Evolutionary conservation across 2,329 filamentous ascomycete genomes (phyloP).

Genomic region (Decorospora gaudefroyi): DNA sequence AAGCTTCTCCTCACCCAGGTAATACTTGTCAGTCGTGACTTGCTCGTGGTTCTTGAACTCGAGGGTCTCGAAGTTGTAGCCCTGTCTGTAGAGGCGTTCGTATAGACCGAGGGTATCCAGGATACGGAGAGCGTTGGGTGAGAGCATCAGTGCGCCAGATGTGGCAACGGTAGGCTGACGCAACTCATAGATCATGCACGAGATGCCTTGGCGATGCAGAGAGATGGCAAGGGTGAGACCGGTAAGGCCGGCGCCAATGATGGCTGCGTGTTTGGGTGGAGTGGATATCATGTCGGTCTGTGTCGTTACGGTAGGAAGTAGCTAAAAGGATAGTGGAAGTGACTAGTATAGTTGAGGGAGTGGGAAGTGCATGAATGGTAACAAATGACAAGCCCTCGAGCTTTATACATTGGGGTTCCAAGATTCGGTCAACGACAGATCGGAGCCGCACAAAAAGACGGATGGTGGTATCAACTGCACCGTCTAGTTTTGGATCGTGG

Average conservation of each 20-base stretch:
- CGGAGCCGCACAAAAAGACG: too few relatives aligned
- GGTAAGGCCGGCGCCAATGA: conserved; percentile 56
- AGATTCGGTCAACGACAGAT: too few relatives aligned
- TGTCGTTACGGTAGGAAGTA: neutral
- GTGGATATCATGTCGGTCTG: conserved; percentile 10
- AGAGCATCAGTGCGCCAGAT: conserved; percentile 62
- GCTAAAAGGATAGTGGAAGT: too few relatives aligned
- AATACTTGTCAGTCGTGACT: conserved; percentile 46
- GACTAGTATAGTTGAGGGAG: neutral
- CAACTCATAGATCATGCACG: conserved; percentile 43
- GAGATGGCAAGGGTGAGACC: conserved; percentile 62
- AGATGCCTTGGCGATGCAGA: conserved; percentile 58
- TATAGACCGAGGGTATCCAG: conserved; percentile 58
- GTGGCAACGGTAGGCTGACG: conserved; percentile 18
- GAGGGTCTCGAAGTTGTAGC: conserved; percentile 56
- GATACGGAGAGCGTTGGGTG: conserved; percentile 53
- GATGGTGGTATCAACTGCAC: too few relatives aligned
- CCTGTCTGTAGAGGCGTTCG: conserved; percentile 49
- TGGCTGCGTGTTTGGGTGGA: conserved; percentile 43
- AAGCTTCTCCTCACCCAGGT: conserved; percentile 54
- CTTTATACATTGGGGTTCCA: too few relatives aligned
- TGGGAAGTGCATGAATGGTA: too few relatives aligned
- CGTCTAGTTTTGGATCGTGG: too few relatives aligned
- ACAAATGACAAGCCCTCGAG: too few relatives aligned
- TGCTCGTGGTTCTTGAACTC: conserved; percentile 51